Conservation (phyloP, 1,284 basidiomycete genomes). For the Pyrrhoderma lamaoense region DNA sequence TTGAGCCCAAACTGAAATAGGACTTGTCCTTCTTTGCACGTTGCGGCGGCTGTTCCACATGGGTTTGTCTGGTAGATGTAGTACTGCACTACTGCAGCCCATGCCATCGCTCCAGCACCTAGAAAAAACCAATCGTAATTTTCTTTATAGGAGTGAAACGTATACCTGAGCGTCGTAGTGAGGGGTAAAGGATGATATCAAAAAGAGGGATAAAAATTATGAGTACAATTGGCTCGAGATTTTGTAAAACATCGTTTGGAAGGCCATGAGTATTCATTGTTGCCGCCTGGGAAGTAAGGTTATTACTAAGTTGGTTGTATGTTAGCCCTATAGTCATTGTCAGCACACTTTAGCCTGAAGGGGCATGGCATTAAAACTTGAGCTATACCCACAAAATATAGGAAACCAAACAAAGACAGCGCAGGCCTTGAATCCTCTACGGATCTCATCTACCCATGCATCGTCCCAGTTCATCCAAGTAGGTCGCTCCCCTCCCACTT, state of each 20-base stretch:
- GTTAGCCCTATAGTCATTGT: too few species aligned
- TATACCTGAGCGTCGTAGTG: slow-evolving; percentile 31
- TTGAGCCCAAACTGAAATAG: slow-evolving; percentile 16
- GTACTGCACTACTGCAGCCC: slow-evolving; percentile 62
- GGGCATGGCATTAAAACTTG: too few species aligned
- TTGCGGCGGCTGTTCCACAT: slow-evolving; percentile 43
- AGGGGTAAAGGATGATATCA: slow-evolving; percentile 50
- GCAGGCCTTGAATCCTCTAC: slow-evolving; percentile 80
- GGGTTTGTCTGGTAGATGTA: slow-evolving; percentile 68
- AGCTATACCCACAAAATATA: slow-evolving; percentile 57
- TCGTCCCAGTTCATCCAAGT: slow-evolving; percentile 73
- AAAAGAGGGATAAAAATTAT: slow-evolving; percentile 70
- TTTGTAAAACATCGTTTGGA: slow-evolving; percentile 78
- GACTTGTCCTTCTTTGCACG: slow-evolving; percentile 1
- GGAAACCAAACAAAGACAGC: slow-evolving; percentile 75
- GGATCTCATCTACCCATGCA: slow-evolving; percentile 77
- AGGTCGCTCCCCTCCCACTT: slow-evolving; percentile 33
- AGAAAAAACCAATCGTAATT: slow-evolving; percentile 39
- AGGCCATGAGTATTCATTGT: slow-evolving; percentile 66
- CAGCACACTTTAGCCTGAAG: too few species aligned
- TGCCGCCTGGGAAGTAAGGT: slow-evolving; percentile 71
- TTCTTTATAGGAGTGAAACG: slow-evolving; percentile 35
- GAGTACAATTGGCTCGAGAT: slow-evolving; percentile 71
- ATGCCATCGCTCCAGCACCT: slow-evolving; percentile 33
- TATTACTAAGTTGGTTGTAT: slow-evolving; percentile 73